Conservation (phyloP, 2,329 filamentous ascomycete species). For the Colletotrichum camelliae region DNA sequence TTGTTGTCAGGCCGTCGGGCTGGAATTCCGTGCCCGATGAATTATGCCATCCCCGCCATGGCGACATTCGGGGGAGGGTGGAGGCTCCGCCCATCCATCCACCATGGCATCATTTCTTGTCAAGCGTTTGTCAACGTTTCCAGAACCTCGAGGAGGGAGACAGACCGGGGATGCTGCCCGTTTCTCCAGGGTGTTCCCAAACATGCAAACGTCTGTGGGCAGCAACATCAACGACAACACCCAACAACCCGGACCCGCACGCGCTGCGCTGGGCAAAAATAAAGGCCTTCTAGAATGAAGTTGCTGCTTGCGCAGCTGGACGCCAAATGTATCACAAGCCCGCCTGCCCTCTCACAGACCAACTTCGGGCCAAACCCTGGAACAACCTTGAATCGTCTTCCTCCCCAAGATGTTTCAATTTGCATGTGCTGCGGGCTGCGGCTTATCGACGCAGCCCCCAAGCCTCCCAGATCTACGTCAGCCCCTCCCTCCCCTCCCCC, state of each 20-base stretch:
- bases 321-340: background rate
- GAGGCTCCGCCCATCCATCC: background rate
- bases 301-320: background rate
- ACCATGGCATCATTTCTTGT: background rate
- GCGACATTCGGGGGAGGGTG: background rate
- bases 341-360: background rate
- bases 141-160: background rate
- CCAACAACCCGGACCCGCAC: background rate
- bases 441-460: background rate
- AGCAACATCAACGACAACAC: background rate
- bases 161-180: background rate
- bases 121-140: background rate
- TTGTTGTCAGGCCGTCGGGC: background rate
- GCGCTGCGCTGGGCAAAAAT: background rate
- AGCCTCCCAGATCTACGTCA: constrained; percentile 10
- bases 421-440: background rate
- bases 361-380: background rate
- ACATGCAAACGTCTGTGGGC: background rate
- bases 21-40: background rate
- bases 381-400: background rate
- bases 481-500: background rate
- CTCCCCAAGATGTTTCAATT: constrained; percentile 3
- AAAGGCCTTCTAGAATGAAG: background rate
- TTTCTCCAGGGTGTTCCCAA: background rate
- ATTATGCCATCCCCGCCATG: background rate